A percentile compares a stretch with the other conserved stretches of the same genome.
Evolutionary conservation across 2,329 filamentous ascomycete genomes (phyloP).

Genomic region (Esteya vermicola): DNA sequence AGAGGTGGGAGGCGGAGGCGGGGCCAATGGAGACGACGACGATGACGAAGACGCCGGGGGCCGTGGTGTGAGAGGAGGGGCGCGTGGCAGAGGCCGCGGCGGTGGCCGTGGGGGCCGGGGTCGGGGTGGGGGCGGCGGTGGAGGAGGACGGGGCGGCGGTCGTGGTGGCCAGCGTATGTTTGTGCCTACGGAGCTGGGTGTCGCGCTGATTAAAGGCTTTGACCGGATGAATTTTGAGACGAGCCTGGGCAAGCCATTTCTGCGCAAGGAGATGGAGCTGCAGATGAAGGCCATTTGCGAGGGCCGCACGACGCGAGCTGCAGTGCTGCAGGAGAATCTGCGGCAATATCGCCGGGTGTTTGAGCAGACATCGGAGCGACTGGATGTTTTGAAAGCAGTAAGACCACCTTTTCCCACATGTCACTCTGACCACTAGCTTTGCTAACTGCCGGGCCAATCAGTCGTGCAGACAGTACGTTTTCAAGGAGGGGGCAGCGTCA

Average conservation of each 20-base stretch:
- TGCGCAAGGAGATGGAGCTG: constrained; percentile 94
- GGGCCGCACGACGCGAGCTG: constrained; percentile 58
- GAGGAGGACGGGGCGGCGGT: constrained; percentile 23
- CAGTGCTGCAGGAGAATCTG: constrained; percentile 70
- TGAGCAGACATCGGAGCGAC: constrained; percentile 62
- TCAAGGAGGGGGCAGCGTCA: constrained; percentile 10
- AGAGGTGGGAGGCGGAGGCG: constrained; percentile 13
- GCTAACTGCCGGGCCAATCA: constrained; percentile 11
- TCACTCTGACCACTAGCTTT: not conserved
- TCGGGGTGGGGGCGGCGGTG: constrained; percentile 20
- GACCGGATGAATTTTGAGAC: constrained; percentile 88
- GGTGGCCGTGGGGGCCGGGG: constrained; percentile 27
- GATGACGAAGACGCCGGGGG: constrained; percentile 22
- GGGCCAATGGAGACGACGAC: constrained; percentile 23
- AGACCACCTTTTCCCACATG: constrained; percentile 22
- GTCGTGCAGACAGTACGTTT: constrained; percentile 41
- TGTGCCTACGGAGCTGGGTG: constrained; percentile 79
- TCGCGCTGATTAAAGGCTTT: constrained; percentile 87
- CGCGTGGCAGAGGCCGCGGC: constrained; percentile 35
- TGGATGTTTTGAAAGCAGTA: constrained; percentile 51
- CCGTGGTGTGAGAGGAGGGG: constrained; percentile 30
- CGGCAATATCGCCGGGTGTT: constrained; percentile 81
- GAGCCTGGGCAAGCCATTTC: constrained; percentile 86
- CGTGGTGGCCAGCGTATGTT: constrained; percentile 61
- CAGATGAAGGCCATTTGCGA: constrained; percentile 97